Base-by-base conservation (phyloP, 805 yeast species). In the Hanseniaspora lindneri region DNA sequence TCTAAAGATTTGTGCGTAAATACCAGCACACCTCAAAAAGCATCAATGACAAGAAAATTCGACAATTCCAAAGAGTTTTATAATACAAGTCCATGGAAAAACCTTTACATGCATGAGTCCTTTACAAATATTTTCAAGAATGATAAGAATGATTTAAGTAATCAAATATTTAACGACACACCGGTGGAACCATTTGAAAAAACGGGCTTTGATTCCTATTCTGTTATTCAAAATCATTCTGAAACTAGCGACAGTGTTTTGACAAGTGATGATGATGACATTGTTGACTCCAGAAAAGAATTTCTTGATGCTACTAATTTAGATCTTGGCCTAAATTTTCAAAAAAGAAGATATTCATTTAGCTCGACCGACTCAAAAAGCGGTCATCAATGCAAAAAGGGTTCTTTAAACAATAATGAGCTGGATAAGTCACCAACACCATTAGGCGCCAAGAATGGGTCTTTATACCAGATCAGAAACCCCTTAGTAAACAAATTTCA, bases 1-100 rank as follows among this genome's bases (percentile, higher is more conserved):
- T 41, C n/a, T 13, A 25, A 35, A 33, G 16, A 33, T n/a, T 24
- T 9, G 33, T 19, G 40, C 32, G 65, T 62, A 36, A 66, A 69
- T 5, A 54, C 60, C 4, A 58, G 57, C 14, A 55, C 68, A 11
- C 30, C 32, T 4, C 29, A 23, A 35, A 48, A 36, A 17, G 14
- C 16, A 11, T 17, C 5, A 17, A 33, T 41, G 16, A 41, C 21
- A 25, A 42, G 40, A 49, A 30, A 33, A n/a, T 43, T 42, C 29
- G 44, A 24, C 20, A 24, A 13, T 14, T 35, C 30, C 23, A 48
- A 35, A 23, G 36, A 21, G 2, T 41, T 48, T 21, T 48, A 48
- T 33, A 48, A 41, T 13, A 30, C 46, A 28, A 43, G 47, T 27
- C 47, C 47, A 20, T 43, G 47, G 47, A 43, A 43, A 28, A 43